phyloP scores from a whole-genome alignment of 495 filamentous ascomycete species.

The Terfezia claveryi region DNA sequence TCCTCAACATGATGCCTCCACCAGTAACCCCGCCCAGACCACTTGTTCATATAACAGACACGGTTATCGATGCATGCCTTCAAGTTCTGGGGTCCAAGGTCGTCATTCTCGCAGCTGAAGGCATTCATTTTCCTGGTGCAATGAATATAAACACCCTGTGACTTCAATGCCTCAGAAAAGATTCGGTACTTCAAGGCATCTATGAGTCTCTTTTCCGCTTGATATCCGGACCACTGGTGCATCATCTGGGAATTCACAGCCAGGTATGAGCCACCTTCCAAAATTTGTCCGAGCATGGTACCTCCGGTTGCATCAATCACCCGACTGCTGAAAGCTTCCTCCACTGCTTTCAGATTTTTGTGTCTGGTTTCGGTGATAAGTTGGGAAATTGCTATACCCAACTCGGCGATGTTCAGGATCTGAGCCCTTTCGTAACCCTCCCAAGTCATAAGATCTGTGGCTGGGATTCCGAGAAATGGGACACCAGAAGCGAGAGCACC shows the following conservation, averaged over 20 bases:
- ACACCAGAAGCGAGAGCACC: background rate
- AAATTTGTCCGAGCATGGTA: background rate
- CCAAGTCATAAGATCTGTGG: background rate
- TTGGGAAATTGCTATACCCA: background rate
- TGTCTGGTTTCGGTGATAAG: background rate
- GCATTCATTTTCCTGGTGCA: constrained; percentile 6
- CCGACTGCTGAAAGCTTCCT: background rate
- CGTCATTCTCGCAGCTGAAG: constrained; percentile 8
- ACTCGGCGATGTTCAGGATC: background rate
- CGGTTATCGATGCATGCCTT: constrained; percentile 10
- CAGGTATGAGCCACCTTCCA: background rate
- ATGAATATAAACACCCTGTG: constrained; percentile 8
- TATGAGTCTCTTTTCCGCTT: background rate
- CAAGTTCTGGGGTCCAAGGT: constrained; percentile 10
- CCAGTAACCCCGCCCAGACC: constrained; percentile 1
- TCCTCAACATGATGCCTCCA: constrained; percentile 10
- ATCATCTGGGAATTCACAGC: background rate
- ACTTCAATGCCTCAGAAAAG: constrained; percentile 5
- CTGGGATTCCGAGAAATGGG: background rate
- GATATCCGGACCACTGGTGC: background rate
- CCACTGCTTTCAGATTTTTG: background rate
- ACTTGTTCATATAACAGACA: constrained; percentile 15
- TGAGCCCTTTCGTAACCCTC: background rate
- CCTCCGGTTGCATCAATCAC: background rate
- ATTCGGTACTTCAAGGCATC: background rate